A percentile compares a stretch with the other conserved stretches of the same genome.
phyloP scores from a whole-genome alignment of 2,329 filamentous ascomycete genomes.

The Xylaria polymorpha region DNA sequence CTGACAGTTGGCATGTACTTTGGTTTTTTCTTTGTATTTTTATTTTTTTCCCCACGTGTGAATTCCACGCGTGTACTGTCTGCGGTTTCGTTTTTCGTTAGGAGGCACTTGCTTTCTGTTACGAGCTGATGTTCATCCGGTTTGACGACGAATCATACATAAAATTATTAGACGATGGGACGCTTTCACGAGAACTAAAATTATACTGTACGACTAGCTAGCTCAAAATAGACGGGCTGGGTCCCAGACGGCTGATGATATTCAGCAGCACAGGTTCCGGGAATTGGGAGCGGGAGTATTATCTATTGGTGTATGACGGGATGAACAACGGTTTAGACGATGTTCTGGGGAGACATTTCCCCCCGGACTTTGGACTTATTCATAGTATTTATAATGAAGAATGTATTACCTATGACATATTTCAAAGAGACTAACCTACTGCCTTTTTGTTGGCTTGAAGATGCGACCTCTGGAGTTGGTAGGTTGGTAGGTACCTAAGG shows the following conservation, averaged over 20 bases:
- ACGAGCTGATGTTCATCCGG: conserved; percentile 13
- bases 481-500: no score
- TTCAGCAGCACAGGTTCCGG: not conserved
- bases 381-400: not conserved
- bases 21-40: not conserved
- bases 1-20: conserved; percentile 6
- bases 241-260: conserved; percentile 15
- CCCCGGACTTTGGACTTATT: not conserved
- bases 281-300: conserved; percentile 3
- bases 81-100: not conserved
- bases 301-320: conserved; percentile 21
- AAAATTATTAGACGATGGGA: conserved; percentile 37
- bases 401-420: not conserved
- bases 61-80: not conserved
- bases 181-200: conserved; percentile 31
- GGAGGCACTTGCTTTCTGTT: conserved; percentile 10
- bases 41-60: not conserved
- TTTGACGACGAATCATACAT: conserved; percentile 25
- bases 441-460: not conserved
- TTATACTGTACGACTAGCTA: conserved; percentile 33
- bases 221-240: conserved; percentile 33
- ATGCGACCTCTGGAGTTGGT: not conserved
- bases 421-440: not conserved
- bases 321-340: not conserved
- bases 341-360: not conserved